A percentile compares a stretch with the other conserved stretches of the same genome.
These are phyloP conservation scores for Aspergillus terreus DNA, from an alignment of 2,329 filamentous ascomycete genomes.

Conservation along the genomic window DNA sequence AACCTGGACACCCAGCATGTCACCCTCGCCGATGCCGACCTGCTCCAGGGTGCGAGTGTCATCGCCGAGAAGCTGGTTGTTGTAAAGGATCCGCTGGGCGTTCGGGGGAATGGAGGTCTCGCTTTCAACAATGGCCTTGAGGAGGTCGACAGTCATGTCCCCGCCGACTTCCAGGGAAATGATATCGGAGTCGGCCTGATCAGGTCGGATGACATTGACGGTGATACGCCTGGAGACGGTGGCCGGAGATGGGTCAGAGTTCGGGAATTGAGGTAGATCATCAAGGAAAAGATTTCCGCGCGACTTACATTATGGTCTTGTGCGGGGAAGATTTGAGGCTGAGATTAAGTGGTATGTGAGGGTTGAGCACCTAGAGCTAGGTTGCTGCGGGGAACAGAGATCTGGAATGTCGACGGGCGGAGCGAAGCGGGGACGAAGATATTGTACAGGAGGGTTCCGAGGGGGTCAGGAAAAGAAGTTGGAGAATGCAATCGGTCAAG, in stretches of 20 bases:
- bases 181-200: constrained; percentile 68
- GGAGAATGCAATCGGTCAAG: background rate
- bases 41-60: constrained; percentile 77
- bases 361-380: background rate
- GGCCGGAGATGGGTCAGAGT: background rate
- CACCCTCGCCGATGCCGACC: constrained; percentile 76
- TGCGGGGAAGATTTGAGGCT: background rate
- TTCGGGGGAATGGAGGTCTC: constrained; percentile 71
- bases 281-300: background rate
- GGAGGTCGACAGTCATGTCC: constrained; percentile 76
- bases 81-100: constrained; percentile 83
- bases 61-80: constrained; percentile 75
- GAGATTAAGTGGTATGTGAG: background rate
- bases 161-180: constrained; percentile 77
- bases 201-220: constrained; percentile 74
- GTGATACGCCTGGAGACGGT: constrained; percentile 69
- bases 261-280: background rate
- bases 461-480: background rate
- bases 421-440: background rate
- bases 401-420: background rate
- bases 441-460: background rate
- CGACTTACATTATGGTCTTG: constrained; percentile 18
- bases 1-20: constrained; percentile 88
- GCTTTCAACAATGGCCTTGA: constrained; percentile 84
- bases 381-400: background rate